Conservation (phyloP, 257 asterid genomes). For the Agastache rugosa region DNA sequence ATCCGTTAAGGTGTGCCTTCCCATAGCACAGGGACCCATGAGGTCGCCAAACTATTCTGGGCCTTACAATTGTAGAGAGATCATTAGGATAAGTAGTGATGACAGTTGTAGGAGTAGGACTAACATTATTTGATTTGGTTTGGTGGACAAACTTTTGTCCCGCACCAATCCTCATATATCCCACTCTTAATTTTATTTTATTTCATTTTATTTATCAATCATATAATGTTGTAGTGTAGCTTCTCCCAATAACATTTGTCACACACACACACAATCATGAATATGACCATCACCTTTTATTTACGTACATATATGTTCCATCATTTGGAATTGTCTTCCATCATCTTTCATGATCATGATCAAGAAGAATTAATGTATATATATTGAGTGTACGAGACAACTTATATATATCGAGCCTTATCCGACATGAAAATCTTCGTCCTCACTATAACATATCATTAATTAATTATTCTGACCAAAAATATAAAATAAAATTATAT, state of each 20-base stretch:
- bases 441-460: background rate
- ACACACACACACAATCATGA: background rate
- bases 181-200: background rate
- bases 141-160: slow-evolving; percentile 23
- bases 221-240: slow-evolving; percentile 13
- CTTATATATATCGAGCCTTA: too few relatives aligned
- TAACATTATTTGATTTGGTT: slow-evolving; percentile 30
- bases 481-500: background rate
- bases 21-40: slow-evolving; percentile 34
- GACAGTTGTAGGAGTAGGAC: slow-evolving; percentile 23
- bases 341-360: slow-evolving; percentile 10
- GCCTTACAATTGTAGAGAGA: slow-evolving; percentile 26
- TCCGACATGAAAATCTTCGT: background rate
- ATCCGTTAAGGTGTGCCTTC: background rate
- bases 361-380: background rate
- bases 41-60: slow-evolving; percentile 16
- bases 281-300: slow-evolving; percentile 28
- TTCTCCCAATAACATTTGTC: background rate
- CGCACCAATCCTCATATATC: background rate
- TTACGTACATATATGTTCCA: background rate
- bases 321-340: background rate
- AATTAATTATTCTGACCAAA: background rate
- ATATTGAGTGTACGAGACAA: background rate
- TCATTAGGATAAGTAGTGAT: slow-evolving; percentile 39
- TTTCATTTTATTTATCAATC: slow-evolving; percentile 8